Evolutionary conservation across 2,329 filamentous ascomycete species (phyloP).

Genomic region (Coleophoma cylindrospora): DNA sequence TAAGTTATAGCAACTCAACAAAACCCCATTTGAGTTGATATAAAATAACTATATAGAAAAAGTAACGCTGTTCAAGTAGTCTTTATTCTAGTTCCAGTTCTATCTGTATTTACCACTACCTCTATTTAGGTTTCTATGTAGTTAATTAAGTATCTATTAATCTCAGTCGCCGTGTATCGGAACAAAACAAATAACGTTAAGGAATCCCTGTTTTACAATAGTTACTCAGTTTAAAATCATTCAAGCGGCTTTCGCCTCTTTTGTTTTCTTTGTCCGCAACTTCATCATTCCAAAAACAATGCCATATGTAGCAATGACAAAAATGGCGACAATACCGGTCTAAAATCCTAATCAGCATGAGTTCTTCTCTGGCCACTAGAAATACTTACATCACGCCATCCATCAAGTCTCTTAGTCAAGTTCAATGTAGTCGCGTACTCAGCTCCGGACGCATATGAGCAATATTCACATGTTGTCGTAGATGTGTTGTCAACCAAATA

Average conservation of each 20-base stretch:
- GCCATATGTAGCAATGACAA: slow-evolving; percentile 32
- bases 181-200: too few relatives aligned
- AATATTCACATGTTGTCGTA: neutral
- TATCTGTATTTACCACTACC: too few relatives aligned
- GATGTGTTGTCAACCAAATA: slow-evolving; percentile 30
- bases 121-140: too few relatives aligned
- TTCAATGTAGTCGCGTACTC: neutral
- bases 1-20: too few relatives aligned
- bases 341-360: neutral
- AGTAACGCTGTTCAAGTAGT: too few relatives aligned
- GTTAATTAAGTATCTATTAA: too few relatives aligned
- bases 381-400: neutral
- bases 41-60: too few relatives aligned
- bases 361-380: neutral
- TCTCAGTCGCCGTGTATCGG: too few relatives aligned
- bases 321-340: slow-evolving; percentile 35
- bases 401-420: neutral
- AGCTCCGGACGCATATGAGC: neutral
- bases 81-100: too few relatives aligned
- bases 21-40: too few relatives aligned
- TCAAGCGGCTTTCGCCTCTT: slow-evolving; percentile 26
- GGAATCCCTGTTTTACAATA: too few relatives aligned
- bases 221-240: neutral
- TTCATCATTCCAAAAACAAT: slow-evolving; percentile 38
- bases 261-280: slow-evolving; percentile 35